Evolutionary conservation across 768 basidiomycete species (phyloP).

Genomic region (button mushroom (Agaricus bisporus)): DNA sequence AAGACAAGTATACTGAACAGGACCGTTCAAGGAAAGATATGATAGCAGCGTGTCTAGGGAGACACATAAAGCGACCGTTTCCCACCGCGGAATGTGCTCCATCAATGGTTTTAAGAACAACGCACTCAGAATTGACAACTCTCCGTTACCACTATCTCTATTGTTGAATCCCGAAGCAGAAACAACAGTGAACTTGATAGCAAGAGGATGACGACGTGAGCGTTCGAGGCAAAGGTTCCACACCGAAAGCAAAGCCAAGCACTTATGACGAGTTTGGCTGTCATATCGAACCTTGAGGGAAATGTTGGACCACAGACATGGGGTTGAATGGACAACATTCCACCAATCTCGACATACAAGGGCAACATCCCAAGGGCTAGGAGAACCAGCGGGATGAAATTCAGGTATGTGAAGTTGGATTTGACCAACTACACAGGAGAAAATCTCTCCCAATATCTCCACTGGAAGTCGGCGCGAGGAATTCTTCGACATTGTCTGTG

Average conservation of each 20-base stretch:
- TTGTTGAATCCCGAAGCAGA: no score
- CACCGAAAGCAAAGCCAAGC: neutral
- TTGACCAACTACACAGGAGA: neutral
- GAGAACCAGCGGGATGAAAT: neutral
- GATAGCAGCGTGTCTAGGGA: neutral
- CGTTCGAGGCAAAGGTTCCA: constrained; percentile 1
- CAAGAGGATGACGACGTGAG: neutral
- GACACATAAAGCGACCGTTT: neutral
- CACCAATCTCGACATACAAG: constrained; percentile 4
- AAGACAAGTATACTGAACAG: neutral
- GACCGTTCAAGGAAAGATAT: neutral
- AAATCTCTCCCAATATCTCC: constrained; percentile 5
- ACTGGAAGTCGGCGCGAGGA: neutral
- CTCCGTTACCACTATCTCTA: neutral
- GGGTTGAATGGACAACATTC: neutral
- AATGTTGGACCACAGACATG: neutral
- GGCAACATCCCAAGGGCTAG: neutral
- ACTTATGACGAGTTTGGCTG: neutral
- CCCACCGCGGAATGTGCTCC: neutral
- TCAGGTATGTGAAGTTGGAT: neutral
- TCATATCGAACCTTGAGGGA: neutral
- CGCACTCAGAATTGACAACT: neutral
- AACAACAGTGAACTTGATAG: neutral
- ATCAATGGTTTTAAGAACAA: neutral
- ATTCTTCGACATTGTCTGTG: neutral